Evolutionary conservation across 306 rosid genomes (phyloP).

Genomic region (Sechiopsis laciniata): DNA sequence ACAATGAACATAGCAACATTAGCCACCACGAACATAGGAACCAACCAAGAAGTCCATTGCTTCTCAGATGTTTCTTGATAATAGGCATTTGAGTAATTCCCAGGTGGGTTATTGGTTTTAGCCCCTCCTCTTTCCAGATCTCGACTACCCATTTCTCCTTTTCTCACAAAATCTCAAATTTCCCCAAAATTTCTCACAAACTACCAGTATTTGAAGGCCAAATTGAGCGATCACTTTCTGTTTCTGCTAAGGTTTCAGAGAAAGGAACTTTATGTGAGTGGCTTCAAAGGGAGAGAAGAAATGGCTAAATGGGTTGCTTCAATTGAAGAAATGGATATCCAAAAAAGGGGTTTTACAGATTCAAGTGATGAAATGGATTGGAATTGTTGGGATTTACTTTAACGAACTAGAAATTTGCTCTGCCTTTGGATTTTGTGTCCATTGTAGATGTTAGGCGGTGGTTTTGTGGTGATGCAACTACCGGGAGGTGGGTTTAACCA

Average conservation of each 20-base stretch:
- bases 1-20: conserved; percentile 35
- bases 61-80: conserved; percentile 34
- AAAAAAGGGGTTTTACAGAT: neutral
- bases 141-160: conserved; percentile 28
- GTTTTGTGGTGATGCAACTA: conserved; percentile 2
- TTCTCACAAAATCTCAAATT: neutral
- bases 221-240: too few species aligned
- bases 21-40: conserved; percentile 45
- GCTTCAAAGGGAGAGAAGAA: conserved; percentile 22
- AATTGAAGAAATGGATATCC: conserved; percentile 13
- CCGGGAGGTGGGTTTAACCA: neutral
- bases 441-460: conserved; percentile 10
- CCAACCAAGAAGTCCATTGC: conserved; percentile 46
- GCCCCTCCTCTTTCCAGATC: conserved; percentile 44
- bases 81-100: conserved; percentile 19
- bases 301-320: conserved; percentile 8
- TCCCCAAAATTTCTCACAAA: neutral
- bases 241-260: conserved; percentile 4
- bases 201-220: neutral
- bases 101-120: conserved; percentile 22
- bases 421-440: neutral
- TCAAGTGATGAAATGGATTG: neutral
- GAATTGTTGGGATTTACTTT: neutral
- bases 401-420: neutral
- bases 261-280: conserved; percentile 9